Base-by-base conservation (phyloP, 306 rosid species). In the Oemleria cerasiformis region DNA sequence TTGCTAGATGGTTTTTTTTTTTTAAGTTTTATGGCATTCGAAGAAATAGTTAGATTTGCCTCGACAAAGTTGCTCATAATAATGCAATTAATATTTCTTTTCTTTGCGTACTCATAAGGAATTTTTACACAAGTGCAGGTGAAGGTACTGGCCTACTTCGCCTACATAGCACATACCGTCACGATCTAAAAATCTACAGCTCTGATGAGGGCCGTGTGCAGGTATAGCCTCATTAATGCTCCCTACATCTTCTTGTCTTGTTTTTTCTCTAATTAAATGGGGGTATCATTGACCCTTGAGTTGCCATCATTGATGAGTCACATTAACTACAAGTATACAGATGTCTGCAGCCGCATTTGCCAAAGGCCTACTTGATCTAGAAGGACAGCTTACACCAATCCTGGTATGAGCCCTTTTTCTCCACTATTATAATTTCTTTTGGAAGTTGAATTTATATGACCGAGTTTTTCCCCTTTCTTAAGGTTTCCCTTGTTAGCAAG, bases 281-380 rank as follows among this genome's bases (percentile, higher is more conserved):
- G 57, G 57, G 5, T 16, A 62, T 10, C 53, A 9, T 48, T 68
- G 53, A 45, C 38, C 53, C 38, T 70, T 41, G 65, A 54, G 40
- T 72, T 73, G 67, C 71, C 76, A 68, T 73, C 71, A 72, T 68
- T 38, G 25, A 57, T 55, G 15, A 71, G 51, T 83, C 30, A 57
- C 75, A 39, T 79, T 67, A 73, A 63, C 67, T 47, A 70, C 71
- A 65, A 63, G 56, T 77, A 30, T 76, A 75, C 86, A 94, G 99
- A 94, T 94, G 99, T 94, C 99, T 84, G 97, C 99, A 41, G 99
- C 99, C 81, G 99, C 96, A 76, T 94, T 94, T 87, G 99, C 99
- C 77, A 94, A 94, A 83, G 99, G 99, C 75, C 95, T 94, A 51
- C 99, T 94, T 79, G 99, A 94, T 84, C 86, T 94, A 30, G 99